These are phyloP conservation scores for Mycena albidolilacea DNA, from an alignment of 768 basidiomycete species.

Conservation along the genomic window DNA sequence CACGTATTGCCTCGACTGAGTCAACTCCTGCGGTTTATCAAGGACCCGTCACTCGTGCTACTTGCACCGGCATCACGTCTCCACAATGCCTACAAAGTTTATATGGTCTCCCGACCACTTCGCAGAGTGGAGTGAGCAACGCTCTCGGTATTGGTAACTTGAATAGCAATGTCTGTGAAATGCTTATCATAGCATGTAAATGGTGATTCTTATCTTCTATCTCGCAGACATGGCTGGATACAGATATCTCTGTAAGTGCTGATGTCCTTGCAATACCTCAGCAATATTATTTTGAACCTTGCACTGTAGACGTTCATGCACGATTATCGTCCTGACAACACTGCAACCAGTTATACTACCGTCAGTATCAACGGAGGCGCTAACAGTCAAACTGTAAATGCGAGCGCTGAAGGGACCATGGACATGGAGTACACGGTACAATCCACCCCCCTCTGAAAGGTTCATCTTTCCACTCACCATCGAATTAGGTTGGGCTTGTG, in stretches of 20 bases:
- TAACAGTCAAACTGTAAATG: conserved; percentile 9
- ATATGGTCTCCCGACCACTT: conserved; percentile 17
- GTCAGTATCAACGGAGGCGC: conserved; percentile 16
- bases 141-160: conserved; percentile 11
- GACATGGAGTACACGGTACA: conserved; percentile 19
- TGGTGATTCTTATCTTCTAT: conserved; percentile 4
- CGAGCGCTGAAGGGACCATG: conserved; percentile 6
- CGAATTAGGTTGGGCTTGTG: conserved; percentile 12
- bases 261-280: conserved; percentile 16
- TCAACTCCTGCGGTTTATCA: conserved; percentile 15
- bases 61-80: conserved; percentile 17
- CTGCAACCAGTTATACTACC: background rate
- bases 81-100: conserved; percentile 15
- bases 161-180: conserved; percentile 10
- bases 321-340: conserved; percentile 15
- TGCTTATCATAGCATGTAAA: conserved; percentile 12
- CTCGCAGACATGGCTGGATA: conserved; percentile 17
- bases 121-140: conserved; percentile 11
- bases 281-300: conserved; percentile 10
- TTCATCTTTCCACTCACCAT: conserved; percentile 11
- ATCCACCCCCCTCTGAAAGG: conserved; percentile 5
- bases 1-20: conserved; percentile 17
- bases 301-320: conserved; percentile 16
- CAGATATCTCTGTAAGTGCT: conserved; percentile 16
- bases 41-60: conserved; percentile 17